phyloP scores from a whole-genome alignment of 2,329 filamentous ascomycete genomes.

The Aspergillus sergii region DNA sequence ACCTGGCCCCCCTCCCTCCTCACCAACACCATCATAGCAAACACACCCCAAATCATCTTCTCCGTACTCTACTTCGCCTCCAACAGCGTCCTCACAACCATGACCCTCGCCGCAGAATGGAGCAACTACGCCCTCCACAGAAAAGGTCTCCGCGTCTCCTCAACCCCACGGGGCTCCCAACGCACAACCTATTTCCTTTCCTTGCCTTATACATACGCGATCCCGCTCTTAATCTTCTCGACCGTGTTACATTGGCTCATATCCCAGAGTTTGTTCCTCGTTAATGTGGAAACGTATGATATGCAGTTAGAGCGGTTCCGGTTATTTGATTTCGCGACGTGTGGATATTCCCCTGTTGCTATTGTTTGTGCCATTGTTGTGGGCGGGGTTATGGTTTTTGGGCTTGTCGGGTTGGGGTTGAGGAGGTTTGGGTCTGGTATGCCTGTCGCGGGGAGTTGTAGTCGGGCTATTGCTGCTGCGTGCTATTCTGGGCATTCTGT shows the following conservation, averaged over 20 bases:
- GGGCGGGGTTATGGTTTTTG: conserved; percentile 15
- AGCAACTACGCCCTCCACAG: conserved; percentile 35
- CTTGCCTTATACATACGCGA: conserved; percentile 27
- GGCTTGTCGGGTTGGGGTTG: conserved; percentile 16
- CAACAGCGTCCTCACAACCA: conserved; percentile 44
- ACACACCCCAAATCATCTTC: conserved; percentile 36
- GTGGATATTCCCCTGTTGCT: conserved; percentile 10
- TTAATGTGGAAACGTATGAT: conserved; percentile 31
- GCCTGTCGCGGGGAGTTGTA: conserved; percentile 33
- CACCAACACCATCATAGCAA: conserved; percentile 30
- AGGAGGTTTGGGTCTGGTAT: conserved; percentile 23
- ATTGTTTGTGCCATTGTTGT: conserved; percentile 19
- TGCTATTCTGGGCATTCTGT: conserved; percentile 25
- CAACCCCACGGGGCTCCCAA: conserved; percentile 36
- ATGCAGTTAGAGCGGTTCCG: not conserved
- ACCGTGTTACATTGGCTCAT: conserved; percentile 47
- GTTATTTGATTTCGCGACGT: conserved; percentile 3
- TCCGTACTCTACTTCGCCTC: conserved; percentile 36
- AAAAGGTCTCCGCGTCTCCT: conserved; percentile 43
- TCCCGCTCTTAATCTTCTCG: conserved; percentile 38
- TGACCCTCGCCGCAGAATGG: conserved; percentile 53
- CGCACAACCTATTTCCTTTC: conserved; percentile 42
- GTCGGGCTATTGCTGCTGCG: conserved; percentile 34
- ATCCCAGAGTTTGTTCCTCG: conserved; percentile 49
- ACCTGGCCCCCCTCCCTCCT: conserved; percentile 10